phyloP scores from a whole-genome alignment of 495 filamentous ascomycete genomes.

The Clavariopsis aquatica region DNA sequence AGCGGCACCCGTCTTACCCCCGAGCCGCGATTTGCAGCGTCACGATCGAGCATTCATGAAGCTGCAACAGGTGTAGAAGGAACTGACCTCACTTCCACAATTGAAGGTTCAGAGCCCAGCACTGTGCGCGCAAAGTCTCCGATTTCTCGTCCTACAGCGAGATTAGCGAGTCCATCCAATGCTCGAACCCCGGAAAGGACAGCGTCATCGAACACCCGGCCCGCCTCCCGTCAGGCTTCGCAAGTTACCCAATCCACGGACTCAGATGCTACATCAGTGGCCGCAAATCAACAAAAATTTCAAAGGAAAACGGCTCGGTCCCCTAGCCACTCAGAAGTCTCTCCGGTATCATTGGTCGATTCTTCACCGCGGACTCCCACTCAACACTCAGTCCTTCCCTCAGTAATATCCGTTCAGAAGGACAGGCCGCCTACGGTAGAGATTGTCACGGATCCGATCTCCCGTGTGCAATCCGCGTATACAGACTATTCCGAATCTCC shows the following conservation, averaged over 20 bases:
- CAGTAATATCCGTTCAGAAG: constrained; percentile 38
- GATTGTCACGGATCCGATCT: constrained; percentile 29
- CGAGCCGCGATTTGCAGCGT: constrained; percentile 44
- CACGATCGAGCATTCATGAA: constrained; percentile 40
- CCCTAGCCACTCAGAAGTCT: constrained; percentile 48
- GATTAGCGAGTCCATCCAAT: constrained; percentile 23
- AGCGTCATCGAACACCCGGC: constrained; percentile 16
- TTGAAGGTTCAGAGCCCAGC: constrained; percentile 27
- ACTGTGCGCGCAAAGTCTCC: constrained; percentile 28
- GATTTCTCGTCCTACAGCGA: neutral
- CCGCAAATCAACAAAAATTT: constrained; percentile 58
- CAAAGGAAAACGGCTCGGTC: constrained; percentile 41
- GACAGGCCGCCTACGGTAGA: constrained; percentile 40
- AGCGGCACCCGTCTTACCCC: constrained; percentile 31
- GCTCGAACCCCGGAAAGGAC: constrained; percentile 21
- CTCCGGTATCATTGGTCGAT: constrained; percentile 43
- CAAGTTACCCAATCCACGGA: constrained; percentile 53
- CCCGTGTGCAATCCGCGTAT: constrained; percentile 29
- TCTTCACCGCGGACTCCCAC: constrained; percentile 62
- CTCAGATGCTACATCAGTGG: constrained; percentile 68
- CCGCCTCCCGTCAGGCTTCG: constrained; percentile 29
- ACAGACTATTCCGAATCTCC: constrained; percentile 13
- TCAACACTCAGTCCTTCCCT: constrained; percentile 52
- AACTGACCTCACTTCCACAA: constrained; percentile 35
- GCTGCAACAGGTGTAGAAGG: constrained; percentile 27